Base-by-base conservation (phyloP, 768 basidiomycete genomes). In the Rhizopogon vulgaris region DNA sequence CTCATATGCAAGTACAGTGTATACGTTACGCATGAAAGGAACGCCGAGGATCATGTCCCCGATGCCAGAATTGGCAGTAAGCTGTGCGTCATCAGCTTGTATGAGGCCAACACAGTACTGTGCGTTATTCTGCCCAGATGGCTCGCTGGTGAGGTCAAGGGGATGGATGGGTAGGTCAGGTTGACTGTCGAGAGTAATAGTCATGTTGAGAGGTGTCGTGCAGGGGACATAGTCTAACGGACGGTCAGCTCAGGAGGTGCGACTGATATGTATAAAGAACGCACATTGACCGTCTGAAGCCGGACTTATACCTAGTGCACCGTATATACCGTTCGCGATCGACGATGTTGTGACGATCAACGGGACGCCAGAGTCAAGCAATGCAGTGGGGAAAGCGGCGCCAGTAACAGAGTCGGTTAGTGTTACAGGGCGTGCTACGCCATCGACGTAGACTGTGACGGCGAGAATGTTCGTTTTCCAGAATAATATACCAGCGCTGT, bases 1-100 rank as follows among this genome's bases (percentile, higher is more conserved):
- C 41, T 77, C 72, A 62, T 84, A 88, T 1, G 83, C 83, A 77
- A 90, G 78, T 56, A 92, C 87, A 11, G 80, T 84, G 62, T 92
- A 91, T 3, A 80, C 76, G 59, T 83, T 90, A 10, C 86, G 76
- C 59, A 91, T 69, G 63, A 91, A 91, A 0, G 88, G 82, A 0
- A 88, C 84, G 38, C 87, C 89, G 37, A 91, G 80, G 52, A 91
- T 73, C 69, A 91, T 83, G 64, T 90, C 88, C 1, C 78, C 82
- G 15, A 80, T 68, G 12, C 54, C 58, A 3, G 70, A 65, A 14
- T 57, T 52, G 0, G 73, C 57, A 2, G 59, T 61, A 41, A 87
- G 73, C 12, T 67, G 57, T 9, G 66, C 54, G 38, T 78, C 75
- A 14, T 73, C 76, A 24, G 79, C 63, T 60, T 90, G 87, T 56